Base-by-base conservation (phyloP, 2,329 filamentous ascomycete genomes). In the Aspergillus sp. region DNA sequence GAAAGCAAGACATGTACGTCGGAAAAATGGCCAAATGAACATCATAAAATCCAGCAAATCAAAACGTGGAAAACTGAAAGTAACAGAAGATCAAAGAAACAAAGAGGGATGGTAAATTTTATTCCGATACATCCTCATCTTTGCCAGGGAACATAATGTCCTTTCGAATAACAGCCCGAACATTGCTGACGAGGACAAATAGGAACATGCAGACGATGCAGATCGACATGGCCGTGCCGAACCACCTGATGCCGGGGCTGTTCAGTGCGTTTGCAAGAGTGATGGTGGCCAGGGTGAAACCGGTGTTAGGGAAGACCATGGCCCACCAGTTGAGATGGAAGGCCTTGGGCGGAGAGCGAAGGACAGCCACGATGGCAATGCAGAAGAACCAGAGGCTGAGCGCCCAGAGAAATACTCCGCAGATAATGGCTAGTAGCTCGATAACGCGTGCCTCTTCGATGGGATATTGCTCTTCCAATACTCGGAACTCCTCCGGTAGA, bases 221-320 rank as follows among this genome's bases (percentile, higher is more conserved):
- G 20, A 86, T 71, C 0, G 85, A 85, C 79, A 88, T 79, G 18
- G 80, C 84, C 16, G 81, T 82, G 2, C 81, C 80, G 22, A 87
- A 75, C 54, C 82, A 82, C 67, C 81, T 68, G n/a, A 88, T 74
- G 0, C 78, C 83, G 0, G 77, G 61, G 65, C 84, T 88, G 0
- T 78, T 71, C 11, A 87, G 74, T 0, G 74, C 79, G n/a, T 78
- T 78, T 2, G 83, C 86, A 50, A 87, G 75, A 14, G 83, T 77
- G 46, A 89, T 85, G 4, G 82, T 82, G 0, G 85, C 83, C 45
- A 89, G 76, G 1, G 84, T 85, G 54, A 89, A 83, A 0, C 86
- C 87, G 1, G 83, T 85, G 59, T 89, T 88, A 6, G 87, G 86
- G 67, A 89, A 89, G 36, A 89, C 82, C 71, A 87, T 87, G 6